A percentile compares a stretch with the other conserved stretches of the same genome.
Evolutionary conservation across 495 filamentous ascomycete species (phyloP).

Genomic region (Penicillium mononematosum): DNA sequence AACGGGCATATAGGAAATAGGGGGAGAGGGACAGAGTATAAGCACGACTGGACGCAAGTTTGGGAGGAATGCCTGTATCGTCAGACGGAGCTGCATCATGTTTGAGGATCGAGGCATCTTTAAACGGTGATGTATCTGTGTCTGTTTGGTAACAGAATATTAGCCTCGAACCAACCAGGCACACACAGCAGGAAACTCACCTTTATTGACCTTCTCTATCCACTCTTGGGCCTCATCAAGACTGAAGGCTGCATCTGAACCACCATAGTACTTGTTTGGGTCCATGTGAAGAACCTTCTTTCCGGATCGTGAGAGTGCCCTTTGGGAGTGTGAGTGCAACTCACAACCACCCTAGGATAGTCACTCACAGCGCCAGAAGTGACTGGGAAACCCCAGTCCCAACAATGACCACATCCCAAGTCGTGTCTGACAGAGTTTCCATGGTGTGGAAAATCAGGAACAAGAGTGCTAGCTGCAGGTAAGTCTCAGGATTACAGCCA

Average conservation of each 20-base stretch:
- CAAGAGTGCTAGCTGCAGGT: slow-evolving; percentile 24
- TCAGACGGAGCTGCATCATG: slow-evolving; percentile 15
- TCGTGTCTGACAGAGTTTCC: slow-evolving; percentile 75
- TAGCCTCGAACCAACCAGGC: slow-evolving; percentile 16
- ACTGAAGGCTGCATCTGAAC: slow-evolving; percentile 80
- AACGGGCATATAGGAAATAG: slow-evolving; percentile 81
- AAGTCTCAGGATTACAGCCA: slow-evolving; percentile 29
- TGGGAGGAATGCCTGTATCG: slow-evolving; percentile 16
- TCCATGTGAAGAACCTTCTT: slow-evolving; percentile 94
- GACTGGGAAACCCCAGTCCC: slow-evolving; percentile 91
- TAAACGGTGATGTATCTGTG: slow-evolving; percentile 33
- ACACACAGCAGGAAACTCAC: slow-evolving; percentile 30
- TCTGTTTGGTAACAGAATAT: slow-evolving; percentile 33
- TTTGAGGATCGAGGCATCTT: slow-evolving; percentile 39
- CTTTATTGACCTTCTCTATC: slow-evolving; percentile 53
- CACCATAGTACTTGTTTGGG: slow-evolving; percentile 83
- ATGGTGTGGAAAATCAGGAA: slow-evolving; percentile 45
- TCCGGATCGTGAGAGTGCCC: slow-evolving; percentile 85
- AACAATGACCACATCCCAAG: slow-evolving; percentile 88
- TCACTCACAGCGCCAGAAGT: slow-evolving; percentile 84
- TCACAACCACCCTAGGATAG: slow-evolving; percentile 19
- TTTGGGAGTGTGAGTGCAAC: slow-evolving; percentile 56
- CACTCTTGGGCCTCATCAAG: slow-evolving; percentile 79
- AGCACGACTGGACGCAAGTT: slow-evolving; percentile 64
- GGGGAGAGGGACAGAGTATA: slow-evolving; percentile 86